These are phyloP conservation scores for Allantophomopsis cytisporea DNA, from an alignment of 2,329 filamentous ascomycete species.

Conservation along the genomic window DNA sequence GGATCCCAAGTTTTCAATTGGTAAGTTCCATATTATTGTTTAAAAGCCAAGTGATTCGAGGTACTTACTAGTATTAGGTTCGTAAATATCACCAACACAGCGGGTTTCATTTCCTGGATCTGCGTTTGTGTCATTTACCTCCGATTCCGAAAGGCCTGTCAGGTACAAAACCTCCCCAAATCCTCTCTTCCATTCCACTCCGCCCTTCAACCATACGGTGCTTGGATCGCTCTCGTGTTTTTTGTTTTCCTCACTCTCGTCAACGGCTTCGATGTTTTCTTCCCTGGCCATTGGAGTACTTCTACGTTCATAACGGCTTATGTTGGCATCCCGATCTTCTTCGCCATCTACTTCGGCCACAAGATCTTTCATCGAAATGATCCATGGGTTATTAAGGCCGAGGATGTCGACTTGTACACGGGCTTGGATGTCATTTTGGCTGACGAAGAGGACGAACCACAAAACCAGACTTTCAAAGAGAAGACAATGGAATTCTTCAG, in stretches of 20 bases:
- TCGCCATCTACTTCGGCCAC: slow-evolving; percentile 46
- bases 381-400: slow-evolving; percentile 23
- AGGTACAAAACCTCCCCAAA: slow-evolving; percentile 32
- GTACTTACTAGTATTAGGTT: too few species aligned
- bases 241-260: slow-evolving; percentile 53
- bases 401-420: slow-evolving; percentile 40
- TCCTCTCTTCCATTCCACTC: slow-evolving; percentile 35
- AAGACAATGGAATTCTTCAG: too few species aligned
- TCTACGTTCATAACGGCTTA: slow-evolving; percentile 52
- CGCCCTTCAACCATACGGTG: slow-evolving; percentile 44
- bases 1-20: slow-evolving; percentile 52
- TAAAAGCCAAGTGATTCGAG: too few species aligned
- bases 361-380: slow-evolving; percentile 33
- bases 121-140: slow-evolving; percentile 43
- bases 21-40: too few species aligned
- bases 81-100: slow-evolving; percentile 51
- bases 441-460: not conserved
- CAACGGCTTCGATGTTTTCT: slow-evolving; percentile 67
- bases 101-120: slow-evolving; percentile 46
- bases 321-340: slow-evolving; percentile 47
- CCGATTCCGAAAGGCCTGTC: slow-evolving; percentile 43
- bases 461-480: not conserved
- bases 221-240: slow-evolving; percentile 43
- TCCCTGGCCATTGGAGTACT: slow-evolving; percentile 47
- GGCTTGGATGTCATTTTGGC: slow-evolving; percentile 18